These are phyloP conservation scores for Ampelomyces quisqualis DNA, from an alignment of 2,329 filamentous ascomycete species.

Conservation along the genomic window DNA sequence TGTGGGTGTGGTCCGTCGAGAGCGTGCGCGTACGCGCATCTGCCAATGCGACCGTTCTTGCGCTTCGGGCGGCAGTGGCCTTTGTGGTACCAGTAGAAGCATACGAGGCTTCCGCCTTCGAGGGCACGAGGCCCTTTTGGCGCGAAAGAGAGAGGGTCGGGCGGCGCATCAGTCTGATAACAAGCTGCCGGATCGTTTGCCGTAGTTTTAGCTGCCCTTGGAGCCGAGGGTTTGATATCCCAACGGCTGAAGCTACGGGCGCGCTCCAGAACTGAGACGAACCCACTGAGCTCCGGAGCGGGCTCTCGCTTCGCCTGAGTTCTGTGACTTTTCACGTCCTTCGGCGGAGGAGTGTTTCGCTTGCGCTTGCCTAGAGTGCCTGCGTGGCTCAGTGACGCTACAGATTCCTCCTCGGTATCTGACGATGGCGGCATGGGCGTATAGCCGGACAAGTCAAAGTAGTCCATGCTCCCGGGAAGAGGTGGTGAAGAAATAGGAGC, in stretches of 20 bases:
- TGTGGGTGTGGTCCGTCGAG: constrained; percentile 3
- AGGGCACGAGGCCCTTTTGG: constrained; percentile 5
- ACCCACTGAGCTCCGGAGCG: constrained; percentile 1
- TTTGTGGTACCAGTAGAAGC: constrained; percentile 29
- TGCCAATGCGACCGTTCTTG: background rate
- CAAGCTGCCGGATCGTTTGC: no score
- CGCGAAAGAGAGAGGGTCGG: background rate
- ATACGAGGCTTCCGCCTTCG: constrained; percentile 7
- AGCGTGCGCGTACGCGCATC: constrained; percentile 17
- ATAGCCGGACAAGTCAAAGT: constrained; percentile 2
- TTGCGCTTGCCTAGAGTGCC: constrained; percentile 15
- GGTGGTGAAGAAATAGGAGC: background rate
- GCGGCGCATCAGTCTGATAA: no score
- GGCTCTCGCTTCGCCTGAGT: constrained; percentile 2
- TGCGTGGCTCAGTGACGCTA: constrained; percentile 18
- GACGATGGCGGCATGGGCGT: background rate
- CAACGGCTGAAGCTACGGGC: no score
- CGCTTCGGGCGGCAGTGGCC: constrained; percentile 16
- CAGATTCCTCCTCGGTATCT: background rate
- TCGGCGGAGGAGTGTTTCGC: background rate
- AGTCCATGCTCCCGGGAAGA: constrained; percentile 1
- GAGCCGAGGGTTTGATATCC: no score
- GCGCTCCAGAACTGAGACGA: no score
- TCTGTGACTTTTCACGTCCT: background rate
- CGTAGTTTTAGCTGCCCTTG: no score